A percentile compares a stretch with the other conserved stretches of the same genome.
Evolutionary conservation across 441 rosid species (phyloP).

Genomic region (Gossypium aridum): DNA sequence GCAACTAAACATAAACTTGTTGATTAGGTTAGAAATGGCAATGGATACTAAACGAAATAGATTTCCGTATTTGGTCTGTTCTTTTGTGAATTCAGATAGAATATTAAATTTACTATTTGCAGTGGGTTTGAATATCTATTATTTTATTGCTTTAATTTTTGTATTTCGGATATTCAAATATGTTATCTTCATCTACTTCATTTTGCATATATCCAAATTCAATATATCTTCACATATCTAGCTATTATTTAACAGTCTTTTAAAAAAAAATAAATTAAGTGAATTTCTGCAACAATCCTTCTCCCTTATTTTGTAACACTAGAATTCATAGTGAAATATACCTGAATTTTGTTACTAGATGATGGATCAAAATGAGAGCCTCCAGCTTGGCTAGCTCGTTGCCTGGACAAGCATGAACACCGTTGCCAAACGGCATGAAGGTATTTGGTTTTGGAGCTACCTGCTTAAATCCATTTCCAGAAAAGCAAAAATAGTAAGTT

Average conservation of each 20-base stretch:
- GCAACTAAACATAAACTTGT: neutral
- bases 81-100: too few species aligned
- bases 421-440: conserved; percentile 85
- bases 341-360: conserved; percentile 66
- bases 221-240: too few species aligned
- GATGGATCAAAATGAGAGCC: conserved; percentile 69
- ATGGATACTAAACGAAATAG: too few species aligned
- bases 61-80: too few species aligned
- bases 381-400: conserved; percentile 89
- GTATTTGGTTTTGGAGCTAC: conserved; percentile 70
- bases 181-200: too few species aligned
- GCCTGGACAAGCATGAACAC: conserved; percentile 91
- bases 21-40: neutral
- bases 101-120: too few species aligned
- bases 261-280: too few species aligned
- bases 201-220: too few species aligned
- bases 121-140: too few species aligned
- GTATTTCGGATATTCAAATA: too few species aligned
- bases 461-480: conserved; percentile 31
- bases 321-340: conserved; percentile 15
- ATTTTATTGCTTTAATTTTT: too few species aligned
- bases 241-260: too few species aligned
- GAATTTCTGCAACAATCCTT: neutral
- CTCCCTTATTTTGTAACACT: neutral
- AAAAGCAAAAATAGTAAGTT: neutral